Evolutionary conservation across 371 early-diverging fungal genomes (phyloP).

Genomic region (Ordospora colligata): DNA sequence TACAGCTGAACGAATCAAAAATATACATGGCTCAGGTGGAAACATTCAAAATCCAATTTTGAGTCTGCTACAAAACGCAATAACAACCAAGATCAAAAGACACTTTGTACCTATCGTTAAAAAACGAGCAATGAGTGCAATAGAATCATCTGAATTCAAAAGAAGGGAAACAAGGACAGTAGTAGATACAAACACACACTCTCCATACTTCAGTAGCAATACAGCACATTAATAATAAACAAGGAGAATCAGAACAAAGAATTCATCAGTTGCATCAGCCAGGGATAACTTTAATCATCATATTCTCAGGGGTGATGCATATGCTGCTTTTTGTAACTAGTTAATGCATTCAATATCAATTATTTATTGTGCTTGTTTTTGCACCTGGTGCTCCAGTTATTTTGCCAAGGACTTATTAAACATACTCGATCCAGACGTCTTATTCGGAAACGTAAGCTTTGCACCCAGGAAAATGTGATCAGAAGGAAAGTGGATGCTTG

Average conservation of each 20-base stretch:
- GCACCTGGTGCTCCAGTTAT: background rate
- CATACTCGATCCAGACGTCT: background rate
- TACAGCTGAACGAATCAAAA: background rate
- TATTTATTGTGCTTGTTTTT: background rate
- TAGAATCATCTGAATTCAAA: background rate
- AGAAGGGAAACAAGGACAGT: background rate
- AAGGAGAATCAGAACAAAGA: constrained; percentile 20
- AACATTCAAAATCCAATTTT: too few species aligned
- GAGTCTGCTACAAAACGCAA: too few species aligned
- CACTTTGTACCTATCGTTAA: background rate
- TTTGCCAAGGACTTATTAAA: background rate
- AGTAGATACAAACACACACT: background rate
- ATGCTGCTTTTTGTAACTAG: background rate
- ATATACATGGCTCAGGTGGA: too few species aligned
- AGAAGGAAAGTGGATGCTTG: constrained; percentile 79
- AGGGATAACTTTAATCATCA: constrained; percentile 35
- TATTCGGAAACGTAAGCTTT: constrained; percentile 39
- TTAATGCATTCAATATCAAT: background rate
- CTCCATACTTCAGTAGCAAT: background rate
- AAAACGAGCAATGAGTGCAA: background rate
- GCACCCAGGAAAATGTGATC: constrained; percentile 64
- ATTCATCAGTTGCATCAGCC: constrained; percentile 27
- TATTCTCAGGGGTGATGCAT: background rate
- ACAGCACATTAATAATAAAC: background rate
- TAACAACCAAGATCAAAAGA: background rate